These are phyloP conservation scores for Metarhizium album DNA, from an alignment of 2,329 filamentous ascomycete genomes.

Conservation along the genomic window DNA sequence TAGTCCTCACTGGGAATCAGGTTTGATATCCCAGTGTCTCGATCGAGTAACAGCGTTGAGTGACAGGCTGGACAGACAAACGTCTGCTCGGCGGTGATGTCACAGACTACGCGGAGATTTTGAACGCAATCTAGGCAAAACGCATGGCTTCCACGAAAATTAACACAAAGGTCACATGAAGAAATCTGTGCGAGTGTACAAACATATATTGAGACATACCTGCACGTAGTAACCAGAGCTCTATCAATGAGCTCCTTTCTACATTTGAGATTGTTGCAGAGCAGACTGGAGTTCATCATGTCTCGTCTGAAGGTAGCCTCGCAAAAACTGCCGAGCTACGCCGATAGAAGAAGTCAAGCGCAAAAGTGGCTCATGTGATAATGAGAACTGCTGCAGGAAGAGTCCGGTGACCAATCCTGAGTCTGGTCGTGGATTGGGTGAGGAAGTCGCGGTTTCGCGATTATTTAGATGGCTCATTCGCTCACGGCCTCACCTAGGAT, in stretches of 20 bases:
- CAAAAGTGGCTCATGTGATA: background rate
- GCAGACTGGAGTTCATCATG: slow-evolving; percentile 61
- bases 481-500: background rate
- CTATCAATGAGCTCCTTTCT: slow-evolving; percentile 55
- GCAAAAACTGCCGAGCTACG: background rate
- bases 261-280: slow-evolving; percentile 75
- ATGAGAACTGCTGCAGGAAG: background rate
- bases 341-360: background rate
- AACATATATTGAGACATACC: slow-evolving; percentile 32
- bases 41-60: slow-evolving; percentile 53
- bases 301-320: background rate
- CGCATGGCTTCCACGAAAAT: slow-evolving; percentile 51
- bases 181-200: background rate
- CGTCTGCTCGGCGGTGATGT: background rate
- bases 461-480: background rate
- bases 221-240: slow-evolving; percentile 84
- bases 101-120: slow-evolving; percentile 46
- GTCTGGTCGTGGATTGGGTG: background rate
- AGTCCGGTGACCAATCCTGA: background rate
- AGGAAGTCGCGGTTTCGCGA: background rate
- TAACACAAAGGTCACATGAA: background rate
- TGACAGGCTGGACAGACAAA: slow-evolving; percentile 63
- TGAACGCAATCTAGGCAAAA: slow-evolving; percentile 72
- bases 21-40: slow-evolving; percentile 62
- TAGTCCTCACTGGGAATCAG: slow-evolving; percentile 80